phyloP scores from a whole-genome alignment of 176 grass and related monocot species.

The Pontederia paniculata region DNA sequence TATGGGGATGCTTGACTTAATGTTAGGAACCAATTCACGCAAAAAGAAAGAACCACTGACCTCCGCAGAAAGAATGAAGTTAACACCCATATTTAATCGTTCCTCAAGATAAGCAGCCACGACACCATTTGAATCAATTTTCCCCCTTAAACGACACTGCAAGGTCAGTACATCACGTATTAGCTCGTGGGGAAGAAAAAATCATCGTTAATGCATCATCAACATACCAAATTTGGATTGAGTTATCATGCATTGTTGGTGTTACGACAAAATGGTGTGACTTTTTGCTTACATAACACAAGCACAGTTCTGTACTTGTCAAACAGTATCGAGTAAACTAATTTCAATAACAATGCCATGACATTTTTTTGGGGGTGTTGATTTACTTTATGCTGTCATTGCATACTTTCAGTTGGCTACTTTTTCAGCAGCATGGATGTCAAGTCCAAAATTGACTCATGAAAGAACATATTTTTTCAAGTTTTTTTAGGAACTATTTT shows the following conservation, averaged over 20 bases:
- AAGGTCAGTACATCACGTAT: slow-evolving; percentile 16
- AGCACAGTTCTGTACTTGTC: too few species aligned
- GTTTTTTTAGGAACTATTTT: too few species aligned
- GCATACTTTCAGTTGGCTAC: too few species aligned
- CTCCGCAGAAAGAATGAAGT: slow-evolving; percentile 67
- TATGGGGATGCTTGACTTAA: too few species aligned
- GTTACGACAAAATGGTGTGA: background rate
- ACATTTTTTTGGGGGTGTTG: too few species aligned
- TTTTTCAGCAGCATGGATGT: too few species aligned
- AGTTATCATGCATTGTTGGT: background rate
- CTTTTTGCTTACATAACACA: background rate
- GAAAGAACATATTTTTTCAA: too few species aligned
- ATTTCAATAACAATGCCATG: too few species aligned
- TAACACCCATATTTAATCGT: slow-evolving; percentile 22
- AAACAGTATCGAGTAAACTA: too few species aligned
- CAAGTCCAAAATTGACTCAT: too few species aligned
- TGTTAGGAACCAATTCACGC: background rate
- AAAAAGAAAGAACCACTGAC: slow-evolving; percentile 18
- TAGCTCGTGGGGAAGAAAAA: background rate
- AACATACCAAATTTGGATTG: too few species aligned
- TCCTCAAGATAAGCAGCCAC: slow-evolving; percentile 67
- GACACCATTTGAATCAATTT: slow-evolving; percentile 45
- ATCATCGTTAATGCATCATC: background rate
- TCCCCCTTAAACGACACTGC: slow-evolving; percentile 63
- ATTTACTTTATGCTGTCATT: too few species aligned